These are phyloP conservation scores for Elaphomyces granulatus DNA, from an alignment of 495 filamentous ascomycete species.

Conservation along the genomic window DNA sequence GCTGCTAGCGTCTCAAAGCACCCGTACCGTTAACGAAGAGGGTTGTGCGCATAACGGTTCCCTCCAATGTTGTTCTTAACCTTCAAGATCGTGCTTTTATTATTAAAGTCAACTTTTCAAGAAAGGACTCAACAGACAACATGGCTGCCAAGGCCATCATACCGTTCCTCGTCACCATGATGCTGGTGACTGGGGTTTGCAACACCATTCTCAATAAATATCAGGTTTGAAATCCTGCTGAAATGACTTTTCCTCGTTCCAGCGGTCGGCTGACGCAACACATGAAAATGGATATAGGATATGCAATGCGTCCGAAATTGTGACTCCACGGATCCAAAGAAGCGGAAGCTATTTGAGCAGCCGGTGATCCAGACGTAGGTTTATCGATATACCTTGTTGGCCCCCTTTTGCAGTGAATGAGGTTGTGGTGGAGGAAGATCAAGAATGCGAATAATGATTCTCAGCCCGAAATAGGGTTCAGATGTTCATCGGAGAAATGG, in stretches of 20 bases:
- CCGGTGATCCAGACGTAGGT: conserved; percentile 83
- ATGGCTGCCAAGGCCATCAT: conserved; percentile 51
- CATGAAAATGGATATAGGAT: conserved; percentile 57
- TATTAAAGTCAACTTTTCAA: too few species aligned
- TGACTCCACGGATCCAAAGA: conserved; percentile 52
- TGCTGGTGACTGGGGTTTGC: conserved; percentile 83
- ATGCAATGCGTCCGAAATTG: conserved; percentile 93
- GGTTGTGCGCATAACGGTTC: too few species aligned
- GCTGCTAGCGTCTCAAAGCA: too few species aligned
- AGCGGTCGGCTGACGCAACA: neutral
- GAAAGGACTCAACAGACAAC: too few species aligned
- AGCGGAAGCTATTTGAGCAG: conserved; percentile 66
- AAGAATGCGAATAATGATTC: too few species aligned
- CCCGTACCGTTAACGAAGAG: too few species aligned
- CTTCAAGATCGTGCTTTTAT: neutral
- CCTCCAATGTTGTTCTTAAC: neutral
- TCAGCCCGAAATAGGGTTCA: conserved; percentile 35
- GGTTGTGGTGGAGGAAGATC: too few species aligned
- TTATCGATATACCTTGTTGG: neutral
- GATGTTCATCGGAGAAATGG: conserved; percentile 91
- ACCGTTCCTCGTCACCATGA: conserved; percentile 79
- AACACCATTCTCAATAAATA: conserved; percentile 96
- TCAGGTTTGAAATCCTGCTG: too few species aligned
- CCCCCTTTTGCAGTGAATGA: too few species aligned
- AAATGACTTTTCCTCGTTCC: neutral